Evolutionary conservation across 768 basidiomycete genomes (phyloP).

Genomic region (Mycena capillaripes): DNA sequence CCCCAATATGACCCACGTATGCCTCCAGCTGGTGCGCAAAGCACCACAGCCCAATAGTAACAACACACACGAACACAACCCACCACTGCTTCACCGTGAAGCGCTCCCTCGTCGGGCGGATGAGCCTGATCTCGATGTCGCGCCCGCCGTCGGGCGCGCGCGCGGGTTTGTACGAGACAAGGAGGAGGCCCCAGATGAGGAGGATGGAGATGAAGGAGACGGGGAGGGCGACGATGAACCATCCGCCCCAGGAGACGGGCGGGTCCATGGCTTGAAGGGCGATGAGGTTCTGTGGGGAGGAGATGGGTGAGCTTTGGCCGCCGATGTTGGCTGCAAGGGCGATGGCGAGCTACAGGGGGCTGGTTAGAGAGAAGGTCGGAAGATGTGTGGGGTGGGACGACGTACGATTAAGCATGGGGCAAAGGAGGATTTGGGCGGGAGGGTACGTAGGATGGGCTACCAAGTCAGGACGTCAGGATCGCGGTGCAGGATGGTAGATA

Average conservation of each 20-base stretch:
- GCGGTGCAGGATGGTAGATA: not conserved
- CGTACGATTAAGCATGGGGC: conserved; percentile 93
- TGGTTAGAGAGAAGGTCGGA: not conserved
- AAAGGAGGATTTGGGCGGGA: conserved; percentile 89
- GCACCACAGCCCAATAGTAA: conserved; percentile 93
- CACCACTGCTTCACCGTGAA: conserved; percentile 92
- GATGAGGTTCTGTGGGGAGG: conserved; percentile 97
- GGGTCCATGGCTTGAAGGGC: conserved; percentile 91
- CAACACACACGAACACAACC: conserved; percentile 85
- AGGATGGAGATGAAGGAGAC: conserved; percentile 90
- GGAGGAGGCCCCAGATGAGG: conserved; percentile 92
- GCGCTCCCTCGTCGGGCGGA: conserved; percentile 84
- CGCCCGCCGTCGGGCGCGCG: conserved; percentile 81
- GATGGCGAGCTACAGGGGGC: conserved; percentile 81
- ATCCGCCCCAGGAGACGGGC: conserved; percentile 87
- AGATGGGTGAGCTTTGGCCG: conserved; percentile 97
- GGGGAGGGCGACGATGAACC: conserved; percentile 96
- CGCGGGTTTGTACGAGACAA: conserved; percentile 84
- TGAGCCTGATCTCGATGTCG: conserved; percentile 86
- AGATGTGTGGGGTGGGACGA: conserved; percentile 24
- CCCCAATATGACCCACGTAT: conserved; percentile 94
- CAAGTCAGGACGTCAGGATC: conserved; percentile 5
- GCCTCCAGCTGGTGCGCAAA: conserved; percentile 77
- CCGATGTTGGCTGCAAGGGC: conserved; percentile 99
- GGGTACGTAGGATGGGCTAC: conserved; percentile 93